phyloP scores from a whole-genome alignment of 2,329 filamentous ascomycete genomes.

The Trichoderma sp. region DNA sequence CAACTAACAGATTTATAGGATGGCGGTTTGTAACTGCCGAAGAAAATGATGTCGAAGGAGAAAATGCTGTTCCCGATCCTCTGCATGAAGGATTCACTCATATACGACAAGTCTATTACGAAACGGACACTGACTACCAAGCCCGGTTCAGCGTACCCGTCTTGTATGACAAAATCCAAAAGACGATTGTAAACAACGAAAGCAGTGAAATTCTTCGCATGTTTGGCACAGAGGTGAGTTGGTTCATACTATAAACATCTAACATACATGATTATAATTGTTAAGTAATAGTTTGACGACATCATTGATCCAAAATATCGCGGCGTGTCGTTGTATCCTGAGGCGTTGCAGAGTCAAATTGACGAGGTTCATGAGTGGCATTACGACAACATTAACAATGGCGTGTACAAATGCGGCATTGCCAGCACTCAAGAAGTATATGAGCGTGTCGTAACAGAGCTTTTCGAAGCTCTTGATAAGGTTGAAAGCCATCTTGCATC shows the following conservation, averaged over 20 bases:
- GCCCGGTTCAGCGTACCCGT: slow-evolving; percentile 86
- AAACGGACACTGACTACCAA: slow-evolving; percentile 66
- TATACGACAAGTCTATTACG: slow-evolving; percentile 77
- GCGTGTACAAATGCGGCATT: slow-evolving; percentile 75
- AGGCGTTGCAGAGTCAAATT: slow-evolving; percentile 62
- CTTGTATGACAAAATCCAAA: slow-evolving; percentile 73
- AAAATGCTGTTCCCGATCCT: slow-evolving; percentile 65
- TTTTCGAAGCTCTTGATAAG: slow-evolving; percentile 76
- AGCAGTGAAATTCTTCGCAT: slow-evolving; percentile 89
- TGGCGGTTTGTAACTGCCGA: slow-evolving; percentile 77
- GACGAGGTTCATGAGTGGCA: slow-evolving; percentile 78
- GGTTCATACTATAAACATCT: not conserved
- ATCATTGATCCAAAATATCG: slow-evolving; percentile 61
- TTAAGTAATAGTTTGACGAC: slow-evolving; percentile 63
- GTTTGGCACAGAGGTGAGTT: slow-evolving; percentile 69
- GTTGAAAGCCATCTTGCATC: slow-evolving; percentile 67
- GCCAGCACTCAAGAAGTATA: slow-evolving; percentile 81
- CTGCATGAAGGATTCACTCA: slow-evolving; percentile 68
- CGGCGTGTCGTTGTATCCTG: slow-evolving; percentile 66
- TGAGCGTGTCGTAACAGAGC: slow-evolving; percentile 65
- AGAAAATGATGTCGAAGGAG: slow-evolving; percentile 53
- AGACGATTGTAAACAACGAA: slow-evolving; percentile 85
- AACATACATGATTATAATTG: not conserved
- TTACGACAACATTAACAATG: slow-evolving; percentile 70
- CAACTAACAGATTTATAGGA: not conserved